phyloP scores from a whole-genome alignment of 2,329 filamentous ascomycete genomes.

The Arachnomyces sp. region DNA sequence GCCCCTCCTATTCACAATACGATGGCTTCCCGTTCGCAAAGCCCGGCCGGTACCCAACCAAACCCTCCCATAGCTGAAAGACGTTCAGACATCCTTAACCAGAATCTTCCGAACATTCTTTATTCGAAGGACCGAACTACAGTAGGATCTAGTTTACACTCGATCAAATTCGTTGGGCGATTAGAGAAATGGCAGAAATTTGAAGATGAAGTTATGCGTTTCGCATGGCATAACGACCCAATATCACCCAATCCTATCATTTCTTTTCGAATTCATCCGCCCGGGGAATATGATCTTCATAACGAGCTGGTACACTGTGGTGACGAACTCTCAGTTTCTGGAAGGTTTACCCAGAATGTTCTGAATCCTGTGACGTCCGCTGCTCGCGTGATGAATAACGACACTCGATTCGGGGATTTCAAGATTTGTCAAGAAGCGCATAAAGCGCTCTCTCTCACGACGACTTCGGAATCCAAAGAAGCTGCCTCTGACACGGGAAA shows the following conservation, averaged over 20 bases:
- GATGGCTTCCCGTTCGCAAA: too few species aligned
- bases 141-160: not conserved
- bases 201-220: too few species aligned
- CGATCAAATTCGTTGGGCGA: not conserved
- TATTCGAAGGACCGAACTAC: not conserved
- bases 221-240: too few species aligned
- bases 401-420: constrained; percentile 8
- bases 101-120: not conserved
- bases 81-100: not conserved
- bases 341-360: constrained; percentile 7
- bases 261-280: too few species aligned
- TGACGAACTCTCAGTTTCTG: constrained; percentile 10
- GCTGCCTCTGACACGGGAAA: too few species aligned
- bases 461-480: not conserved
- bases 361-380: constrained; percentile 7
- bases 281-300: too few species aligned
- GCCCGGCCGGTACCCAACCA: too few species aligned
- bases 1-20: too few species aligned
- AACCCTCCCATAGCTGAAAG: too few species aligned
- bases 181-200: constrained; percentile 2
- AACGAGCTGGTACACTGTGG: constrained; percentile 1
- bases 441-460: too few species aligned
- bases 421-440: constrained; percentile 2
- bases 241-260: too few species aligned
- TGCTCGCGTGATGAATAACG: constrained; percentile 1